Evolutionary conservation across 495 filamentous ascomycete species (phyloP).

Genomic region (Penicillium robsamsonii): DNA sequence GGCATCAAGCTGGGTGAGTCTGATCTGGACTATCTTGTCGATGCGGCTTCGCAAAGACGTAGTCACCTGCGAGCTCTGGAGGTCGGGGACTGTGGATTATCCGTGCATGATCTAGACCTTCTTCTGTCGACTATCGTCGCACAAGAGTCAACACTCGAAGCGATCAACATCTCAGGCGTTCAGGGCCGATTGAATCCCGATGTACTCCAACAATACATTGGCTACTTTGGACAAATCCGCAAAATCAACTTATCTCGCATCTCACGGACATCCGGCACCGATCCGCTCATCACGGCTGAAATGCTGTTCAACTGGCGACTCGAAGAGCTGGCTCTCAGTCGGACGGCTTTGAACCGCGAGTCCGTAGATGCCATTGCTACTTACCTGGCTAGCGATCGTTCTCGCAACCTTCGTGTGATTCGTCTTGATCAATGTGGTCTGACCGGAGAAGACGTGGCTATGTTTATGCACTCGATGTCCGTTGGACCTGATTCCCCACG

Average conservation of each 20-base stretch:
- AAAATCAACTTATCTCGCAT: constrained; percentile 72
- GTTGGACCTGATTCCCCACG: constrained; percentile 50
- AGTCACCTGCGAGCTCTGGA: constrained; percentile 79
- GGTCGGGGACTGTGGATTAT: constrained; percentile 73
- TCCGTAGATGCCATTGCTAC: constrained; percentile 59
- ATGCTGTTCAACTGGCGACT: constrained; percentile 71
- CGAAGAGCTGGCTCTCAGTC: constrained; percentile 68
- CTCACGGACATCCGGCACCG: constrained; percentile 57
- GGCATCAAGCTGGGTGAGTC: constrained; percentile 81
- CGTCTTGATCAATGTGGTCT: constrained; percentile 77
- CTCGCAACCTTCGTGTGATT: constrained; percentile 63
- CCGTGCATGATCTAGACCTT: constrained; percentile 48
- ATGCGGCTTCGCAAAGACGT: constrained; percentile 59
- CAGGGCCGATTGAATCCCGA: constrained; percentile 67
- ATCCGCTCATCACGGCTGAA: constrained; percentile 64
- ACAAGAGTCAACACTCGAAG: constrained; percentile 73
- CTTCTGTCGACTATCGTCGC: constrained; percentile 44
- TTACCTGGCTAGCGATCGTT: constrained; percentile 62
- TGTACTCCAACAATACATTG: constrained; percentile 60
- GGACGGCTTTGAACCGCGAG: constrained; percentile 58
- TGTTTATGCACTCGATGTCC: constrained; percentile 73
- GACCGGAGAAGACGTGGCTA: constrained; percentile 72
- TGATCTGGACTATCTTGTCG: constrained; percentile 71
- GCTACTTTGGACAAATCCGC: constrained; percentile 65
- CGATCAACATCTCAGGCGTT: constrained; percentile 74